Base-by-base conservation (phyloP, 1,284 basidiomycete species). In the Pseudozyma thailandica region DNA sequence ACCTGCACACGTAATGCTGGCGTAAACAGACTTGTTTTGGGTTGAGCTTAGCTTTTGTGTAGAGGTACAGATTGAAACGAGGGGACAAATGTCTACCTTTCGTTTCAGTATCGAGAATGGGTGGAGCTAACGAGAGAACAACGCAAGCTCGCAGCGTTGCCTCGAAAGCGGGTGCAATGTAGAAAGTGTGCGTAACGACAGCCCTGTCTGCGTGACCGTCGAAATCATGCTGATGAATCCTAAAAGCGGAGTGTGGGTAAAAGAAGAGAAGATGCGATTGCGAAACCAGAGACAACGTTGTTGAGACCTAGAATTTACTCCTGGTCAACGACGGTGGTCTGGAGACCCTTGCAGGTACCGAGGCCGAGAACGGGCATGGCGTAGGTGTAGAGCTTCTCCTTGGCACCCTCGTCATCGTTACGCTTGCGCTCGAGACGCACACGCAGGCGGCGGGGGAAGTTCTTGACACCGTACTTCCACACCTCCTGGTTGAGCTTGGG, bases 351-450 rank as follows among this genome's bases (percentile, higher is more conserved):
- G 79, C 66, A 62, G 66, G 75, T 77, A 71, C 78, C 79, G 64
- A 81, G 80, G 56, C 81, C 81, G 57, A 80, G 72, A 26, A 82
- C 75, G 39, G 75, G 78, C 41, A 80, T 71, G 50, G 73, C 79
- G 75, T 79, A 78, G 48, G 78, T 80, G 78, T 80, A 82, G 45
- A 82, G 79, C 76, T 79, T 81, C 79, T 82, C 81, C 79, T 82
- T 82, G 56, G 81, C 81, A 45, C 77, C 77, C 75, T 82, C 81
- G 72, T 82, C 81, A 73, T 82, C 81, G 74, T 82, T 82, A 56
- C 81, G 80, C 79, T 81, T 82, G 68, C 81, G 78, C 73, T 82
- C 81, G 31, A 82, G 74, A 46, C 80, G 72, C 37, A 82, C 79
- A 47, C 81, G 78, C 37, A 82, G 59, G 30, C 81, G 72, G 60